These are phyloP conservation scores for Lavandula angustifolia DNA, from an alignment of 257 asterid genomes.

Conservation along the genomic window DNA sequence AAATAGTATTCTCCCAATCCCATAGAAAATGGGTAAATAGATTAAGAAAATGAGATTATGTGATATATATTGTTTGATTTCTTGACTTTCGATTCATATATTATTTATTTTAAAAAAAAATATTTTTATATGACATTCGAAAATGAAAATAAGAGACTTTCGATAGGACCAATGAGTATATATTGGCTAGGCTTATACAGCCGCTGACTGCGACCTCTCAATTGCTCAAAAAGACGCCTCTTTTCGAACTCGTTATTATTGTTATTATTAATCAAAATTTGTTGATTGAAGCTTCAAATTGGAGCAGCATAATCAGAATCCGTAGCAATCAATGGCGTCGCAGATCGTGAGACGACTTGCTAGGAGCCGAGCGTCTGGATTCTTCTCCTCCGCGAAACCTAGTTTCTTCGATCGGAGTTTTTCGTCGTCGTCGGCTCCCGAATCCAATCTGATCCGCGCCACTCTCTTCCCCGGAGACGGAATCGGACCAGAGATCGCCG, in stretches of 20 bases:
- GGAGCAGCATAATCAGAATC: slow-evolving; percentile 18
- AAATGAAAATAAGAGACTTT: no score
- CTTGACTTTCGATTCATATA: no score
- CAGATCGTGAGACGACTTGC: slow-evolving; percentile 62
- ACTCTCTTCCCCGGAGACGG: slow-evolving; percentile 98
- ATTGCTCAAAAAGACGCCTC: slow-evolving; percentile 30
- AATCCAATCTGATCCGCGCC: slow-evolving; percentile 73
- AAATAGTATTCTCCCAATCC: no score
- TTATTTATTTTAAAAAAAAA: not conserved
- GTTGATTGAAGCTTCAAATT: slow-evolving; percentile 21
- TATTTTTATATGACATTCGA: no score
- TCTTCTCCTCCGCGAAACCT: slow-evolving; percentile 40
- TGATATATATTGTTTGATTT: no score
- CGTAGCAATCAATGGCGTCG: slow-evolving; percentile 56
- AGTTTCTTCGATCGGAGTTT: slow-evolving; percentile 46
- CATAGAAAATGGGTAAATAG: no score
- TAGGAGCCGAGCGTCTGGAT: slow-evolving; percentile 42
- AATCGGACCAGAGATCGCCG: slow-evolving; percentile 94
- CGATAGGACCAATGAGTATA: not conserved
- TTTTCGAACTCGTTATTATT: not conserved
- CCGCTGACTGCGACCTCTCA: slow-evolving; percentile 41
- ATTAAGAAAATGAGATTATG: no score
- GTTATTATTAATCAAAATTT: not conserved
- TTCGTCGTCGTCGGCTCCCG: slow-evolving; percentile 43
- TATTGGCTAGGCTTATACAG: not conserved